Conservation (phyloP, 208 protist species). For the Trypanosoma conorhini region DNA sequence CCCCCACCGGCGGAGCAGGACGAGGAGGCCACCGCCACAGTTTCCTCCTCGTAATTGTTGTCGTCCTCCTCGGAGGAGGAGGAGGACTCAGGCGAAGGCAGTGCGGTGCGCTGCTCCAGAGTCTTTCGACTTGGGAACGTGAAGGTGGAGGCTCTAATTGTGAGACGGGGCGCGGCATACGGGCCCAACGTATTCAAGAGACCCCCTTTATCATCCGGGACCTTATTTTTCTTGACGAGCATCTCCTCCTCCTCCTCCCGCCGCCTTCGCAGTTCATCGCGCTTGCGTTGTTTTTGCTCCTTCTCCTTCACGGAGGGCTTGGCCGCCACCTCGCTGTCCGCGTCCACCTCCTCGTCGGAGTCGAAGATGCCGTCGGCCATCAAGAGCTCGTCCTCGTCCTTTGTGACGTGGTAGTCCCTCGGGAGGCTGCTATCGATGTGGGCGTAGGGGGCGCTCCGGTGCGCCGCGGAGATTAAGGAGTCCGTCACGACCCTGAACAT, state of each 20-base stretch:
- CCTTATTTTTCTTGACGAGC: slow-evolving; percentile 86
- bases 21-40: slow-evolving; percentile 23
- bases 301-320: slow-evolving; percentile 55
- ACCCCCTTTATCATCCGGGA: slow-evolving; percentile 82
- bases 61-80: slow-evolving; percentile 68
- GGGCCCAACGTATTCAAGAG: slow-evolving; percentile 76
- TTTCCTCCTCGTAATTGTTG: slow-evolving; percentile 43
- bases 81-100: slow-evolving; percentile 60
- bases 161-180: slow-evolving; percentile 71
- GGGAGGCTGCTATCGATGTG: slow-evolving; percentile 74
- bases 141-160: slow-evolving; percentile 61
- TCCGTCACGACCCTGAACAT: slow-evolving; percentile 87
- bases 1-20: slow-evolving; percentile 45
- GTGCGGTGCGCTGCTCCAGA: slow-evolving; percentile 75
- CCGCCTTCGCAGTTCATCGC: slow-evolving; percentile 71
- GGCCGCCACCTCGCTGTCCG: slow-evolving; percentile 49
- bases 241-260: slow-evolving; percentile 85
- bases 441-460: slow-evolving; percentile 78
- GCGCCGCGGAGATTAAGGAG: slow-evolving; percentile 74
- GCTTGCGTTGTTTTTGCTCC: slow-evolving; percentile 67
- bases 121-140: slow-evolving; percentile 84
- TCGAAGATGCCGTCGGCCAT: slow-evolving; percentile 74
- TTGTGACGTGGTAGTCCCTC: slow-evolving; percentile 65
- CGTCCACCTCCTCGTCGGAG: slow-evolving; percentile 69
- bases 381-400: slow-evolving; percentile 85